Evolutionary conservation across 495 filamentous ascomycete genomes (phyloP).

Genomic region (Aspergillus affinis): DNA sequence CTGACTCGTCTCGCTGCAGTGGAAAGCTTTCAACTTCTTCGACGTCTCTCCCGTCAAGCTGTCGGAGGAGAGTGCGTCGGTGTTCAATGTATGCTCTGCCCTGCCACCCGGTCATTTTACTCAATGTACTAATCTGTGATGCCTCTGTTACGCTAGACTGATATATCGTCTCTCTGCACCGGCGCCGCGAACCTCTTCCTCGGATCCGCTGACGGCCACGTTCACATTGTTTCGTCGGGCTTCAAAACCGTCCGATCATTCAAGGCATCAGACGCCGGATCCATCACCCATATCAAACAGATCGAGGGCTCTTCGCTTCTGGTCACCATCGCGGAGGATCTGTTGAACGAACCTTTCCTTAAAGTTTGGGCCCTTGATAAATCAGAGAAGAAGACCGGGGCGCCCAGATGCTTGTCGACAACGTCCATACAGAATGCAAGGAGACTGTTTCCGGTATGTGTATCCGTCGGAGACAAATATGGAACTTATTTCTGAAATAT

Average conservation of each 20-base stretch:
- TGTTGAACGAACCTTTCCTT: conserved; percentile 79
- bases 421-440: conserved; percentile 85
- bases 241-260: conserved; percentile 89
- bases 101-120: neutral
- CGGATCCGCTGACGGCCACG: conserved; percentile 76
- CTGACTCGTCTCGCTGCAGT: conserved; percentile 51
- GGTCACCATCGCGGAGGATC: conserved; percentile 84
- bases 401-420: conserved; percentile 81
- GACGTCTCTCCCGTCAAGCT: conserved; percentile 83
- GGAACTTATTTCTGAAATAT: conserved; percentile 4
- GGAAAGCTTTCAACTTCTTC: conserved; percentile 99
- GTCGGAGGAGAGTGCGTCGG: conserved; percentile 65
- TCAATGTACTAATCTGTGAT: conserved; percentile 16
- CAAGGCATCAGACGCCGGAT: conserved; percentile 72
- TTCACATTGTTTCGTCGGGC: conserved; percentile 79
- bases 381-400: conserved; percentile 87
- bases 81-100: conserved; percentile 55
- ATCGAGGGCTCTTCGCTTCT: conserved; percentile 83
- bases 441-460: conserved; percentile 80
- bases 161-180: conserved; percentile 69
- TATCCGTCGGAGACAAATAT: neutral
- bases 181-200: conserved; percentile 91
- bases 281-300: conserved; percentile 95
- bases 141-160: conserved; percentile 46
- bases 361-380: conserved; percentile 98